Conservation (phyloP, 371 early-diverging fungal genomes). For the Mucor saturninus region DNA sequence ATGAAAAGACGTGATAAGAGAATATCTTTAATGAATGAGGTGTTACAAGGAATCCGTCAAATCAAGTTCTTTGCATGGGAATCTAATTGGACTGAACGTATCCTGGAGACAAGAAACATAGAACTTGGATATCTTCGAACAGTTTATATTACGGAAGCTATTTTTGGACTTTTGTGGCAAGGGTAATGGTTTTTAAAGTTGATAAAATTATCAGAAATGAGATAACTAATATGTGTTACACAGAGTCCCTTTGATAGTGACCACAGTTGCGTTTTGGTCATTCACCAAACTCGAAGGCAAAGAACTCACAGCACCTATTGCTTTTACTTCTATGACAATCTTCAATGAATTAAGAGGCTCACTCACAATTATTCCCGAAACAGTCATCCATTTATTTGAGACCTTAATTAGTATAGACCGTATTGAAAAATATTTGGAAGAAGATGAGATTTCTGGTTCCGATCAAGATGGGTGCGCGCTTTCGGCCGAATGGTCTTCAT, state of each 20-base stretch:
- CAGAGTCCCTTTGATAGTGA: constrained; percentile 57
- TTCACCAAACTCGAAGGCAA: constrained; percentile 59
- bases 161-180: constrained; percentile 39
- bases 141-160: constrained; percentile 20
- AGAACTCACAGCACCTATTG: constrained; percentile 59
- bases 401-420: constrained; percentile 52
- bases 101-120: constrained; percentile 48
- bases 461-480: constrained; percentile 44
- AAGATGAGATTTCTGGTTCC: constrained; percentile 67
- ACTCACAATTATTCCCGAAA: constrained; percentile 56
- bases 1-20: constrained; percentile 54
- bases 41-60: constrained; percentile 62
- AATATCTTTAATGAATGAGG: constrained; percentile 51
- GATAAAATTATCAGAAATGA: too few species aligned
- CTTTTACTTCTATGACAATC: constrained; percentile 61
- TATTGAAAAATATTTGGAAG: constrained; percentile 72
- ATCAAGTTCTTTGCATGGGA: constrained; percentile 73
- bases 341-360: constrained; percentile 57
- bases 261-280: constrained; percentile 51
- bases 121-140: constrained; percentile 49
- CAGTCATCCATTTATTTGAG: constrained; percentile 38
- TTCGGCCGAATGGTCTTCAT: not conserved
- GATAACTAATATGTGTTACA: too few species aligned
- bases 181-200: constrained; percentile 18
- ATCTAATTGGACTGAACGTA: constrained; percentile 38